A percentile compares a stretch with the other conserved stretches of the same genome.
Evolutionary conservation across 768 basidiomycete genomes (phyloP).

Genomic region (Lenzites betulinus): DNA sequence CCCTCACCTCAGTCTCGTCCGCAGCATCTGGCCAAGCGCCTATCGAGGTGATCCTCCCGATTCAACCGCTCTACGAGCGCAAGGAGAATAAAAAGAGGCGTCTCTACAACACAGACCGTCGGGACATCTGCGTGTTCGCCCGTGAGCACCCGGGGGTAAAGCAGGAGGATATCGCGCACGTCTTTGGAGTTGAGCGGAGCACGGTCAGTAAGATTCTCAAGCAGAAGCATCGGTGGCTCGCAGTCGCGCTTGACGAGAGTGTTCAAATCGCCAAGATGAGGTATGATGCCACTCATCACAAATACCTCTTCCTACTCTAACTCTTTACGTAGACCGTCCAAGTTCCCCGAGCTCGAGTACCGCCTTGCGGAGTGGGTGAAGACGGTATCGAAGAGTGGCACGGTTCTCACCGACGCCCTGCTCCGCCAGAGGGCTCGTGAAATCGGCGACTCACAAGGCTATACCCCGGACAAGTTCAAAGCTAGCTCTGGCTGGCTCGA

Average conservation of each 20-base stretch:
- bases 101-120: conserved; percentile 74
- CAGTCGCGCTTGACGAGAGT: conserved; percentile 58
- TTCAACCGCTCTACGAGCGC: conserved; percentile 10
- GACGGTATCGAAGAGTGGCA: conserved; percentile 49
- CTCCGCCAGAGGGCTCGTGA: conserved; percentile 69
- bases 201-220: conserved; percentile 95
- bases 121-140: conserved; percentile 71
- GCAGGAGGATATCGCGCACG: conserved; percentile 82
- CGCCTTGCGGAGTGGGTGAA: conserved; percentile 62
- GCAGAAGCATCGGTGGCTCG: conserved; percentile 80
- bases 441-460: conserved; percentile 56
- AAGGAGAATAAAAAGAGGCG: conserved; percentile 61
- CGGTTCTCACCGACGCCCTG: conserved; percentile 63
- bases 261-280: conserved; percentile 69
- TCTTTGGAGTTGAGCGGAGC: conserved; percentile 82
- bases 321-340: conserved; percentile 57
- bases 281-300: conserved; percentile 37
- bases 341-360: conserved; percentile 77
- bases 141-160: conserved; percentile 63
- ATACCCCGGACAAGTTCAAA: conserved; percentile 78
- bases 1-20: conserved; percentile 51
- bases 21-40: conserved; percentile 31
- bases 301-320: not conserved
- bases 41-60: conserved; percentile 25
- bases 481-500: conserved; percentile 93